phyloP scores from a whole-genome alignment of 768 basidiomycete species.

The Mycena epipterygia region DNA sequence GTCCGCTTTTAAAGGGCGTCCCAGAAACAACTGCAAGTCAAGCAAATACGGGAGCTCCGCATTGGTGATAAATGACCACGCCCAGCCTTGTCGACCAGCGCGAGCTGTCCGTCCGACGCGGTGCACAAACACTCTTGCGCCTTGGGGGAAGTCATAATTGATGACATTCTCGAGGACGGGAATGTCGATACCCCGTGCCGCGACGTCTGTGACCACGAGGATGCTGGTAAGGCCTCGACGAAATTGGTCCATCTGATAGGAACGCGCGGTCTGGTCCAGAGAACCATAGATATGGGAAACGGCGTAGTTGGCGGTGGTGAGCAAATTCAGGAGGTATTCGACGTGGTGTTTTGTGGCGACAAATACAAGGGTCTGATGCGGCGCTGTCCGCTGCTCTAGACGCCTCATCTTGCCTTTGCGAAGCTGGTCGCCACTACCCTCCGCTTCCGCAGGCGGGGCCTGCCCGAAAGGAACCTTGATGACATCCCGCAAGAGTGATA shows the following conservation, averaged over 20 bases:
- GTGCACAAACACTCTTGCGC: constrained; percentile 94
- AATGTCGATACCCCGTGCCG: constrained; percentile 98
- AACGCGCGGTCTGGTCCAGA: constrained; percentile 91
- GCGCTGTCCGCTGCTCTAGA: constrained; percentile 66
- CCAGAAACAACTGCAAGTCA: constrained; percentile 94
- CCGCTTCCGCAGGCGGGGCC: constrained; percentile 46
- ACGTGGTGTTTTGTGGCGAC: constrained; percentile 99
- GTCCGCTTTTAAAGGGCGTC: constrained; percentile 77
- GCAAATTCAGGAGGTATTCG: constrained; percentile 88
- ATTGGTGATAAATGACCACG: constrained; percentile 93
- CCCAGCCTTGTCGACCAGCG: constrained; percentile 95
- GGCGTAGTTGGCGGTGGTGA: constrained; percentile 86
- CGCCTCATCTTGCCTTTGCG: constrained; percentile 66
- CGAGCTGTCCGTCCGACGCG: constrained; percentile 97
- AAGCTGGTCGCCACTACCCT: constrained; percentile 50
- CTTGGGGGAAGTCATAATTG: constrained; percentile 98
- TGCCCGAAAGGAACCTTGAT: constrained; percentile 81
- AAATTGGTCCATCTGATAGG: constrained; percentile 92
- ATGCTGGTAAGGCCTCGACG: constrained; percentile 83
- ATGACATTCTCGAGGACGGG: constrained; percentile 96
- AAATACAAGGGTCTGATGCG: constrained; percentile 95
- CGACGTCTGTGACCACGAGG: constrained; percentile 97
- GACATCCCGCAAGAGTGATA: constrained; percentile 87
- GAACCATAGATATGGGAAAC: constrained; percentile 97
- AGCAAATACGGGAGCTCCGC: constrained; percentile 90